Evolutionary conservation across 2,329 filamentous ascomycete genomes (phyloP), one percentile per base, ranked within the genome.

Genomic region (Colletotrichum gloeosporioides): DNA sequence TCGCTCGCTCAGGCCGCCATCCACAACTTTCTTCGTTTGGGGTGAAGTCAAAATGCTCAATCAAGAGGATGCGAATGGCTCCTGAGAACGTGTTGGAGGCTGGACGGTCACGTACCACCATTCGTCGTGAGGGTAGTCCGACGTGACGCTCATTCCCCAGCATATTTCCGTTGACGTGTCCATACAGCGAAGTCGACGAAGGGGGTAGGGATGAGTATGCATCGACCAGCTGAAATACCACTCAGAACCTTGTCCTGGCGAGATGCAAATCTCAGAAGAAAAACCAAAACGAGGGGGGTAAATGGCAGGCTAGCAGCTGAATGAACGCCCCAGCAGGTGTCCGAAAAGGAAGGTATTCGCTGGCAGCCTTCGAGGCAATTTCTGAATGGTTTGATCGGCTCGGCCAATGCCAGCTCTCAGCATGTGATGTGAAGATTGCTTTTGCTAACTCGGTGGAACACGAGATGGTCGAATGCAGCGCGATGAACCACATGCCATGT

Each of bases 1-100:
- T 76, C 63, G 73, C 72, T 76, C 70, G 73, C 73, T 76, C 70
- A 73, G 73, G 57, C 73, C 73, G 27, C 63, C 73, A 69, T 53
- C 59, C 44, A 68, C 69, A 72, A 67, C 9, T 22, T 59, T n/a
- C 16, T 64, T 76, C 22, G 73, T 73, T 69, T 73, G 61, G 44
- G 39, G 44, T 29, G 70, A 69, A 76, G 70, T 73, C 69, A 65
- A 73, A 69, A 25, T 22, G 63, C 57, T 64, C 36, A 22, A 59
- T 53, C 44, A 36, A 49, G 32, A 27, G 29, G 72, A 49, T 62
- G 72, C 49, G 36, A 53, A 66, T 65, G 32, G 64, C 57, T 55
- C 53, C 57, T 6, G 18, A 63, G 25, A 27, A 25, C 31, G 39
- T 25, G 32, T 57, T 61, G 25, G 44, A 73, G 16, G 53, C 63